Percentiles rank a stretch among this genome's conserved stretches.
These are phyloP conservation scores for Mimosa bimucronata DNA, from an alignment of 306 rosid genomes.

Conservation along the genomic window DNA sequence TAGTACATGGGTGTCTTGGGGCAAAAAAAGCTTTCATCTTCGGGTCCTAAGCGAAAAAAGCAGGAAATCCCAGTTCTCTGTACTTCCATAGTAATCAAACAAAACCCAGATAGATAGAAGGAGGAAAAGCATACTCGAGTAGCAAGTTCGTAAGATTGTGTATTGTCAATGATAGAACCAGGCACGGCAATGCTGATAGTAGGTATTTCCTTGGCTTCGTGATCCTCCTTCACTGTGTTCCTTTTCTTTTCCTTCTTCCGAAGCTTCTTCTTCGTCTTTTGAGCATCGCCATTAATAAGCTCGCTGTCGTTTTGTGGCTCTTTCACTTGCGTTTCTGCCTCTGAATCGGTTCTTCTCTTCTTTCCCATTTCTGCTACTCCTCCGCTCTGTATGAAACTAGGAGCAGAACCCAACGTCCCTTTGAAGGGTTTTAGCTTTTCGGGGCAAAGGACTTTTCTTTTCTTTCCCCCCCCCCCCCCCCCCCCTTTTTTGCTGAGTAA, in stretches of 20 bases:
- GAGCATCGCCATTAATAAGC: constrained; percentile 41
- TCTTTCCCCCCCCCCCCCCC: too few species aligned
- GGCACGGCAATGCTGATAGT: constrained; percentile 80
- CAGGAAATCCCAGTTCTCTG: not conserved
- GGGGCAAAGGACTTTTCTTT: not conserved
- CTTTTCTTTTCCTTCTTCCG: constrained; percentile 50
- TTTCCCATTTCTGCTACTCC: constrained; percentile 60
- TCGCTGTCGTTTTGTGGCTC: constrained; percentile 24
- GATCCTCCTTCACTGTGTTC: constrained; percentile 27
- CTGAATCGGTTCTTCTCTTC: constrained; percentile 54
- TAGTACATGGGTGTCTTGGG: not conserved
- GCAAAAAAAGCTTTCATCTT: not conserved
- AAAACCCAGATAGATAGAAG: not conserved
- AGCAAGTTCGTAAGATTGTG: constrained; percentile 85
- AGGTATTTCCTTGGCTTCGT: constrained; percentile 48
- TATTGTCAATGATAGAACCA: constrained; percentile 90
- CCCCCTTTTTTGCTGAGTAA: not conserved
- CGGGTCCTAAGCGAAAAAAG: not conserved
- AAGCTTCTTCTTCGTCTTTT: constrained; percentile 39
- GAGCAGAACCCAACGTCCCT: not conserved
- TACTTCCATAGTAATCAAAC: constrained; percentile 9
- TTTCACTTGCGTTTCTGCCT: constrained; percentile 27
- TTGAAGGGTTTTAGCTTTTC: constrained; percentile 20
- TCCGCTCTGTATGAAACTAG: not conserved
- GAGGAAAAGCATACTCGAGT: constrained; percentile 60